Base-by-base conservation (phyloP, 139 green algal species). In the Yamagishiella unicocca region DNA sequence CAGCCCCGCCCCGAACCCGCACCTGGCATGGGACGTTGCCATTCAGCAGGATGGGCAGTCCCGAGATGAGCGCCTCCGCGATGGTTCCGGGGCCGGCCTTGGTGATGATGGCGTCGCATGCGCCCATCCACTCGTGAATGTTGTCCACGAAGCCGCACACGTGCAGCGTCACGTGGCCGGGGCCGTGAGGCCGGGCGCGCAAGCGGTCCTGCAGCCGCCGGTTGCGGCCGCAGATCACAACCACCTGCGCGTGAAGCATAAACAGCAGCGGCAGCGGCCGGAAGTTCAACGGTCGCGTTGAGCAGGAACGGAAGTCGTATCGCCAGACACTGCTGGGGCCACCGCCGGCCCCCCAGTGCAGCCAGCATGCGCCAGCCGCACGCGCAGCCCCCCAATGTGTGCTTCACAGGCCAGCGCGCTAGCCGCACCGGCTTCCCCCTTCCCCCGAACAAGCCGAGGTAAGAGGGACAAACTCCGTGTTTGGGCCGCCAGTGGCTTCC, bases 31-130 rank as follows among this genome's bases (percentile, higher is more conserved):
- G 96, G 45, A 99, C 93, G 91, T 97, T 98, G 74, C 94, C 96
- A 82, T 99, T 99, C 70, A 99, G 94, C 58, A 99, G 91, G 89
- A 99, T 96, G 55, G 97, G 97, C 76, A 99, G 95, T 1, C 97
- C 97, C 40, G 91, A 95, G 80, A 99, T 98, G 81, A 99, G 94
- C 50, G 97, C 94, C 92, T 99, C 97, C 21, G 96, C 98, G 81
- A 99, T 99, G 68, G 97, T 99, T 74, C 97, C 97, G 0, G 97
- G 97, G 1, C 97, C 94, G 22, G 95, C 95, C 93, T 98, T 98
- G 42, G 96, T 98, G 90, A 98, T 96, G 89, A 99, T 96, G 66
- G 89, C 88, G 88, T 99, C 96, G 37, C 82, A 94, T 0, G 97
- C 97, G 7, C 54, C 91, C 97, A 99, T 99, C 91, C 94, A 97